Evolutionary conservation across 2,329 filamentous ascomycete genomes (phyloP), one percentile per base, ranked within the genome.

Genomic region (Helotiales sp.): DNA sequence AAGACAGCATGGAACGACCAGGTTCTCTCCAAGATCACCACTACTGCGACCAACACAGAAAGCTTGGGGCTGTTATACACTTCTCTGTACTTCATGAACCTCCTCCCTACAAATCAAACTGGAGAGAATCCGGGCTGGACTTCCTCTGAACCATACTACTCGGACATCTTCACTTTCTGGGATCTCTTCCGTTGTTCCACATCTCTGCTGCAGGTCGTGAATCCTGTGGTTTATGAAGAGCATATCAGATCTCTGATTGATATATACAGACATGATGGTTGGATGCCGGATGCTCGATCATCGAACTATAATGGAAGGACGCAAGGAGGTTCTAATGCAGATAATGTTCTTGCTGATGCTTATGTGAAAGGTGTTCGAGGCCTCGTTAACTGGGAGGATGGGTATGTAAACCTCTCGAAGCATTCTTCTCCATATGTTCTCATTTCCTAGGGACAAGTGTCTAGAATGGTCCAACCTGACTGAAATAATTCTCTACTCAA

Each of bases 101-200:
- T 67, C 12, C 42, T 67, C 2, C 65, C 87, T 0, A 86, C 85
- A 0, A 88, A 90, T 67, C 83, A 85, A 60, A 89, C 86, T 0
- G 86, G 85, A 0, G 88, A 90, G 68, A 91, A 90, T 59, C 86
- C 87, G 0, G 71, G 78, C 0, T 90, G 87, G 87, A 69, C 74
- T 1, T 86, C 83, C 1, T 65, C 68, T 0, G 87, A 90, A 69
- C 87, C 87, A 1, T 89, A 88, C 66, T 90, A 88, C 66, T 84
- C 88, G 58, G 87, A 90, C 58, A 82, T 87, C 15, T 89, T 88
- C 66, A 90, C 87, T 0, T 79, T 87, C 22, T 90, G 88, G 87
- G 81, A 84, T 58, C 48, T 75, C 15, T 78, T 89, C 70, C 82
- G 87, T 22, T 89, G 84, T 68, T 81, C 83, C 0, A 88, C 83